These are phyloP conservation scores for Diaporthe ilicicola DNA, from an alignment of 2,329 filamentous ascomycete species.

Conservation along the genomic window DNA sequence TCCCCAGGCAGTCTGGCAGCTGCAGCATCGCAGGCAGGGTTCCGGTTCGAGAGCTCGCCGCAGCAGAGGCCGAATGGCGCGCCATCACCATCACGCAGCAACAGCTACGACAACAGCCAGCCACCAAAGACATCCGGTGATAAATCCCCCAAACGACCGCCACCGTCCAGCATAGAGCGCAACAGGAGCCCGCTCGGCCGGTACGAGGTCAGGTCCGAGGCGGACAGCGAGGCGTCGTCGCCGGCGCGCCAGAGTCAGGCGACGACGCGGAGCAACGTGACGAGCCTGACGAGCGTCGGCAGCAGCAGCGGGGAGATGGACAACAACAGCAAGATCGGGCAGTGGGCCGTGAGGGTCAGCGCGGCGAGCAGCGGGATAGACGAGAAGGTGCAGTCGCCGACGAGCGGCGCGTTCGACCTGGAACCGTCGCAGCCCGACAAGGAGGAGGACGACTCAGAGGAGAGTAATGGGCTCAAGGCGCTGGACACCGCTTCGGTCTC, in stretches of 20 bases:
- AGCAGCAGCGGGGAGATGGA: conserved; percentile 16
- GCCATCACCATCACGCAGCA: neutral
- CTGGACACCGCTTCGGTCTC: neutral
- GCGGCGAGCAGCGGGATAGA: neutral
- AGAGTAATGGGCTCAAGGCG: conserved; percentile 3
- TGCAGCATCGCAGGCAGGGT: conserved; percentile 7
- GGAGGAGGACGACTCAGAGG: neutral
- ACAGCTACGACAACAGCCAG: neutral
- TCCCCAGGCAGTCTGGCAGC: conserved; percentile 8
- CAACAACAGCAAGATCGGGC: conserved; percentile 20
- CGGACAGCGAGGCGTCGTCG: conserved; percentile 17
- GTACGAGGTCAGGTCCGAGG: conserved; percentile 18
- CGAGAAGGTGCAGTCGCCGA: conserved; percentile 15
- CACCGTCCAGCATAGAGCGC: conserved; percentile 3
- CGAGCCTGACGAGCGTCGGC: conserved; percentile 16
- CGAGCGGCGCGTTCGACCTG: neutral
- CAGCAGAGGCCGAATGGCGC: neutral
- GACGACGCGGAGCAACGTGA: conserved; percentile 16
- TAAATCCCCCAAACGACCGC: neutral
- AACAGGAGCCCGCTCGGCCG: conserved; percentile 15
- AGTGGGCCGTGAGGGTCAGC: conserved; percentile 21
- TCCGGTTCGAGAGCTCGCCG: neutral
- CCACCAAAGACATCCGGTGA: neutral
- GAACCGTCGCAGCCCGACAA: neutral
- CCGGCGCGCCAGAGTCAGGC: conserved; percentile 10